phyloP scores from a whole-genome alignment of 495 filamentous ascomycete species.

The Annulohypoxylon bovei region DNA sequence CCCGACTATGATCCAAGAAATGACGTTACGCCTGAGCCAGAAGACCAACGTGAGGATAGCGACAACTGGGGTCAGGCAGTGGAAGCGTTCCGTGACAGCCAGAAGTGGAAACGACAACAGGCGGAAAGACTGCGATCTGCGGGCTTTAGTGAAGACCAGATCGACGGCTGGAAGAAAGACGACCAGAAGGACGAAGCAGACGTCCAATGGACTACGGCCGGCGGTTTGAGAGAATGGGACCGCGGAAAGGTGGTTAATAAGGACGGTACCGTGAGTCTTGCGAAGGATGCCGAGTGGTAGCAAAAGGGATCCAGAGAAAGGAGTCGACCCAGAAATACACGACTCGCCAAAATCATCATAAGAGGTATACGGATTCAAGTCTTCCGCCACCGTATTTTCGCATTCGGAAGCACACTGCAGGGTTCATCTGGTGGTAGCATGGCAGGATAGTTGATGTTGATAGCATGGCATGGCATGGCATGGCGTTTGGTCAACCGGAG shows the following conservation, averaged over 20 bases:
- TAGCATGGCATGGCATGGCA: conserved; percentile 15
- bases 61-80: conserved; percentile 87
- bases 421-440: conserved; percentile 13
- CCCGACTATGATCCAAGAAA: conserved; percentile 77
- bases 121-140: conserved; percentile 80
- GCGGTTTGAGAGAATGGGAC: conserved; percentile 92
- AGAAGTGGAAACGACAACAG: conserved; percentile 80
- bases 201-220: conserved; percentile 81
- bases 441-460: conserved; percentile 4
- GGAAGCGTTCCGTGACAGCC: conserved; percentile 82
- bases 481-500: neutral
- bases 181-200: conserved; percentile 71
- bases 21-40: conserved; percentile 71
- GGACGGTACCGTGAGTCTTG: conserved; percentile 54
- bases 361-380: neutral
- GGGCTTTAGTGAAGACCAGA: conserved; percentile 80
- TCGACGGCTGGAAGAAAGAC: conserved; percentile 81
- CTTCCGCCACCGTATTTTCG: neutral
- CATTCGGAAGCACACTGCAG: neutral
- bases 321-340: neutral
- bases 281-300: conserved; percentile 3
- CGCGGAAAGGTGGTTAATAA: conserved; percentile 78
- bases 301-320: neutral
- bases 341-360: neutral
- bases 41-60: conserved; percentile 34